Percentiles rank a stretch among this genome's conserved stretches.
These are phyloP conservation scores for Mastigamoeba balamuthi DNA, from an alignment of 78 protist species.

Conservation along the genomic window DNA sequence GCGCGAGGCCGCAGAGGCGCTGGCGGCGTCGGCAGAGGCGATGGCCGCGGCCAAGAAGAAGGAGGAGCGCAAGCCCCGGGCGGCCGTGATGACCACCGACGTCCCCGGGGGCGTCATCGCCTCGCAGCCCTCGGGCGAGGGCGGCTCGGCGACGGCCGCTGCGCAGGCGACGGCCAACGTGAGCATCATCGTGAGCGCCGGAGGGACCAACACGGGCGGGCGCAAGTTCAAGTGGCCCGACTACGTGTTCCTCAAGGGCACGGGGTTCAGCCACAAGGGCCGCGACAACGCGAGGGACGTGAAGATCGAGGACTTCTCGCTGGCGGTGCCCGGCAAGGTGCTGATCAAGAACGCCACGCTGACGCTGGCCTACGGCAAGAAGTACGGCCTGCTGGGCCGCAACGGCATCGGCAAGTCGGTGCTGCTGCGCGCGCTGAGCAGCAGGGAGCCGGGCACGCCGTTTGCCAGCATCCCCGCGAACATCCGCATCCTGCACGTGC, in stretches of 20 bases:
- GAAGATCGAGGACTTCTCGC: conserved; percentile 30
- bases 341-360: conserved; percentile 34
- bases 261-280: conserved; percentile 10
- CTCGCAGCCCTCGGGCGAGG: neutral
- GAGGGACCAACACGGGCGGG: too few species aligned
- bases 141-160: neutral
- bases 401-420: conserved; percentile 92
- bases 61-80: too few species aligned
- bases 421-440: conserved; percentile 65
- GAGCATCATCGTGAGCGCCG: too few species aligned
- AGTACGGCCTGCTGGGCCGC: conserved; percentile 70
- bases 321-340: conserved; percentile 49
- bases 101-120: neutral
- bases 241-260: conserved; percentile 29
- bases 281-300: conserved; percentile 35
- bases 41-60: too few species aligned
- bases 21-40: too few species aligned
- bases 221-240: too few species aligned
- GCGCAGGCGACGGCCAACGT: neutral
- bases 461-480: conserved; percentile 42
- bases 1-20: too few species aligned
- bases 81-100: neutral
- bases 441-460: conserved; percentile 16
- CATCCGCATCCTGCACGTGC: conserved; percentile 71
- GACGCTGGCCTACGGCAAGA: conserved; percentile 39